phyloP scores from a whole-genome alignment of 305 asterid species.

The Fraxinus baroniana region DNA sequence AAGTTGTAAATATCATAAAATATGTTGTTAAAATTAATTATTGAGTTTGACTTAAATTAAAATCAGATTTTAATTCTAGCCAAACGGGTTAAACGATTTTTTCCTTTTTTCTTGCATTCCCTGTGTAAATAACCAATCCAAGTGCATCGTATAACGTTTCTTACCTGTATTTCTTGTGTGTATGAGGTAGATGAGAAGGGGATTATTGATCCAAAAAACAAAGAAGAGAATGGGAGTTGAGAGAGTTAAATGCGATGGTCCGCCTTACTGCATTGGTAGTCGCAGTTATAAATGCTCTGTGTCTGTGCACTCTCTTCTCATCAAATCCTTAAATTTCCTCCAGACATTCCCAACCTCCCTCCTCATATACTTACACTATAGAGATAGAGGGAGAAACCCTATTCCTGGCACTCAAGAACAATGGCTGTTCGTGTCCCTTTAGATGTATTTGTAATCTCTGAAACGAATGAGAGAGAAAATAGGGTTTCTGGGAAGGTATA shows the following conservation, averaged over 20 bases:
- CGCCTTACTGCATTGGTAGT: conserved; percentile 36
- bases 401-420: neutral
- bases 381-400: neutral
- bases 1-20: no score
- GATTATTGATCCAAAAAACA: neutral
- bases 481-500: neutral
- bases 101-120: neutral
- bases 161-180: neutral
- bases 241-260: conserved; percentile 40
- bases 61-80: no score
- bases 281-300: conserved; percentile 34
- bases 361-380: neutral
- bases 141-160: neutral
- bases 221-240: conserved; percentile 2
- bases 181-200: neutral
- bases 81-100: no score
- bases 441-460: neutral
- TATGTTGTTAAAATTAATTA: no score
- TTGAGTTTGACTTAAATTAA: no score
- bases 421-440: neutral
- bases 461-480: neutral
- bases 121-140: neutral
- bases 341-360: conserved; percentile 34
- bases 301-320: neutral
- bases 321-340: conserved; percentile 25